Evolutionary conservation across 148 eudicot genomes (phyloP).

Genomic region (Amaranthus palmeri): DNA sequence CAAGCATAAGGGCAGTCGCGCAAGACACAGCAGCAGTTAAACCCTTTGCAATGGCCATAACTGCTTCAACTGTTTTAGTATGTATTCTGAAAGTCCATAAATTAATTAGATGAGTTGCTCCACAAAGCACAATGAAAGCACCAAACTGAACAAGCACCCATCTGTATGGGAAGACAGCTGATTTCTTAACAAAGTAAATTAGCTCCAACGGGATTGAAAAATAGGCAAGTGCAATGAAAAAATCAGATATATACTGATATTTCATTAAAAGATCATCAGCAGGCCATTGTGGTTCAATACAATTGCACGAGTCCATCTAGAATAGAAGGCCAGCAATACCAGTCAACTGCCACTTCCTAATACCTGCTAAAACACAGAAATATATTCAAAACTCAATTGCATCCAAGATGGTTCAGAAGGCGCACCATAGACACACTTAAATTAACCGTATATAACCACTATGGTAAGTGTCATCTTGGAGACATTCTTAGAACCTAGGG

Average conservation of each 20-base stretch:
- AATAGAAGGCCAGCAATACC: constrained; percentile 10
- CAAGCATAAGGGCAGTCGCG: constrained; percentile 88
- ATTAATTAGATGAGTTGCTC: constrained; percentile 85
- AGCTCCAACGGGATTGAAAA: constrained; percentile 94
- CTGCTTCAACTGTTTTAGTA: constrained; percentile 67
- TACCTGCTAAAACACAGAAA: constrained; percentile 29
- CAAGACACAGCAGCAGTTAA: constrained; percentile 88
- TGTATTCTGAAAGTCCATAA: constrained; percentile 78
- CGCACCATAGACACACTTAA: not conserved
- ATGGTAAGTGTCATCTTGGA: not conserved
- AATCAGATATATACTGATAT: constrained; percentile 91
- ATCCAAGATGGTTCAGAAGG: not conserved
- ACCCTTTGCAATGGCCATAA: constrained; percentile 79
- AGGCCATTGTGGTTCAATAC: constrained; percentile 89
- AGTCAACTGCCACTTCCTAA: constrained; percentile 23
- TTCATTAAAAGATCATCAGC: constrained; percentile 83
- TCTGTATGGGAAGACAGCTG: constrained; percentile 89
- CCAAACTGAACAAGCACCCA: constrained; percentile 99
- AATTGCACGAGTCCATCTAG: constrained; percentile 75
- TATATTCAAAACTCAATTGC: not conserved
- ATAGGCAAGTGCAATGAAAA: constrained; percentile 93
- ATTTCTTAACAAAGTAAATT: constrained; percentile 88
- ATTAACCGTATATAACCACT: not conserved
- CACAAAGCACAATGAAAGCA: constrained; percentile 94
- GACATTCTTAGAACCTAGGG: too few species aligned